These are phyloP conservation scores for Botrytis squamosa DNA, from an alignment of 2,329 filamentous ascomycete genomes.

Conservation along the genomic window DNA sequence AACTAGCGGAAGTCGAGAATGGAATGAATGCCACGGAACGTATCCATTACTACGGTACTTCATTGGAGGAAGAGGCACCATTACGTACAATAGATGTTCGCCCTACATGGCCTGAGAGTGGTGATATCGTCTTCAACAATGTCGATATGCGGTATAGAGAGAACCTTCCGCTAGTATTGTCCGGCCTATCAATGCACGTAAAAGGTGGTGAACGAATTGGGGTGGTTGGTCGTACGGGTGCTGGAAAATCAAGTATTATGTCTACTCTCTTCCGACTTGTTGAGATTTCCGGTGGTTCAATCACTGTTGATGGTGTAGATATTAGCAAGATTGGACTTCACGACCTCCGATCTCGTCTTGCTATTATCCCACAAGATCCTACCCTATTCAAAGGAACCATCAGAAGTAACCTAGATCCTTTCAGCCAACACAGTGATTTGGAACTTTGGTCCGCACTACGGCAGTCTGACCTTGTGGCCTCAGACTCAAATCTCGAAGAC, in stretches of 20 bases:
- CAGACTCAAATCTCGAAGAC: constrained; percentile 42
- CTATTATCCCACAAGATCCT: constrained; percentile 83
- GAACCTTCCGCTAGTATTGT: constrained; percentile 70
- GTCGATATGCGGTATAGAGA: constrained; percentile 77
- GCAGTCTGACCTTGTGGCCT: constrained; percentile 69
- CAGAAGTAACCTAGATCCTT: constrained; percentile 76
- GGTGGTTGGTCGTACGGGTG: constrained; percentile 77
- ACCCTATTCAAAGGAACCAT: constrained; percentile 81
- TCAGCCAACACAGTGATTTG: constrained; percentile 73
- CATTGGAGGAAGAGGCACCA: constrained; percentile 86
- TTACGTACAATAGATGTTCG: constrained; percentile 72
- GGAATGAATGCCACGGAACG: constrained; percentile 97
- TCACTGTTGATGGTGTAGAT: constrained; percentile 64
- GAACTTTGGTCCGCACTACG: constrained; percentile 76
- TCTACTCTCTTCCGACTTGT: constrained; percentile 75
- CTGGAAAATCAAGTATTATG: constrained; percentile 83
- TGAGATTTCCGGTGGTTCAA: constrained; percentile 61
- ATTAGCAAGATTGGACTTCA: constrained; percentile 73
- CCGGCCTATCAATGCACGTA: constrained; percentile 70
- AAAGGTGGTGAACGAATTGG: constrained; percentile 75
- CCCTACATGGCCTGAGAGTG: constrained; percentile 78
- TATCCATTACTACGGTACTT: constrained; percentile 81
- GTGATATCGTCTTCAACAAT: constrained; percentile 73
- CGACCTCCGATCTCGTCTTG: constrained; percentile 71
- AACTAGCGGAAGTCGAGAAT: constrained; percentile 94